These are phyloP conservation scores for Leccinum ochraceum DNA, from an alignment of 768 basidiomycete genomes.

Conservation along the genomic window DNA sequence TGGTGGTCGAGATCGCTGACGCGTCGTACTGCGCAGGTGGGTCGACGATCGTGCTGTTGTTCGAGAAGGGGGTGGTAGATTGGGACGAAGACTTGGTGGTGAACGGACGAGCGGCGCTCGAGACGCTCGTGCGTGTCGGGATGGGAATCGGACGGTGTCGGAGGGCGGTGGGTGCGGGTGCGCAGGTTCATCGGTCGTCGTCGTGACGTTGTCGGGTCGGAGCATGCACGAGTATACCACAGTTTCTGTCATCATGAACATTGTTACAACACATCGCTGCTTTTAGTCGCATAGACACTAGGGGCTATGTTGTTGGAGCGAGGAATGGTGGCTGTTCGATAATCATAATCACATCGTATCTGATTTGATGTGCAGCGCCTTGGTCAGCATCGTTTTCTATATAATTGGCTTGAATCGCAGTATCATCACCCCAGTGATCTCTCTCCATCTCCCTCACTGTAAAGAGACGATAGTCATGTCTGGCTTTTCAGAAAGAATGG, in stretches of 20 bases:
- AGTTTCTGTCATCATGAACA: background rate
- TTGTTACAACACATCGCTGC: background rate
- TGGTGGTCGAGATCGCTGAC: background rate
- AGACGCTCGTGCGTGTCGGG: slow-evolving; percentile 86
- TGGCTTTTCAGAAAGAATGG: background rate
- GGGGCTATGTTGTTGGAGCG: background rate
- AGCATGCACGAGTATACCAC: background rate
- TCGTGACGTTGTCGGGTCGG: background rate
- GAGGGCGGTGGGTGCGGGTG: background rate
- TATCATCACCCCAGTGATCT: background rate
- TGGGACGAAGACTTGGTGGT: slow-evolving; percentile 92
- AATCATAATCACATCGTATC: background rate
- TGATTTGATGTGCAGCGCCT: background rate
- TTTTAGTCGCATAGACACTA: background rate
- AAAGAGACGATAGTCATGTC: background rate
- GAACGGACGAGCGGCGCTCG: slow-evolving; percentile 84
- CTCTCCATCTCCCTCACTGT: background rate
- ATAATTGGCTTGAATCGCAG: background rate
- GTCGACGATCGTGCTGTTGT: slow-evolving; percentile 88
- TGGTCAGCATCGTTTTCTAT: background rate
- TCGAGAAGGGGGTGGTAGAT: slow-evolving; percentile 79
- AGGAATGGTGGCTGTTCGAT: background rate
- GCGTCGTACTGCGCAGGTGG: slow-evolving; percentile 53
- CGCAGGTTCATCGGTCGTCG: slow-evolving; percentile 1
- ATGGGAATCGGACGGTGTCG: slow-evolving; percentile 71